Evolutionary conservation across 2,329 filamentous ascomycete genomes (phyloP).

Genomic region (Simplicillium aogashimaense): DNA sequence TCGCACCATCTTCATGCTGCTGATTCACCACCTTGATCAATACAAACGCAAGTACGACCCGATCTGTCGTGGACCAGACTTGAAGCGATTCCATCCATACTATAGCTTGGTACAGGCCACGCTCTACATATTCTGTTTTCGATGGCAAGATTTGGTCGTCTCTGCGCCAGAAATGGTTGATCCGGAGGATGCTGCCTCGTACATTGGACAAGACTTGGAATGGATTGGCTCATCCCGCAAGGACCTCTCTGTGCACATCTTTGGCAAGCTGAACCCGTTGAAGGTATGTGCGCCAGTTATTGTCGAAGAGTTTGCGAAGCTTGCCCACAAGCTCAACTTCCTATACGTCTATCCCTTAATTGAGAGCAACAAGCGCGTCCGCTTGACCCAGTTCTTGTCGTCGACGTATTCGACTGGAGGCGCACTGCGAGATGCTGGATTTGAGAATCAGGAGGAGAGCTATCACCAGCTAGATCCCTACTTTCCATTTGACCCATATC

Average conservation of each 20-base stretch:
- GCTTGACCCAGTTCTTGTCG: conserved; percentile 60
- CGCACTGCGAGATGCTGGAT: conserved; percentile 38
- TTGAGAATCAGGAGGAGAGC: conserved; percentile 54
- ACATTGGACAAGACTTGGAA: conserved; percentile 59
- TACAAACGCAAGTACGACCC: conserved; percentile 65
- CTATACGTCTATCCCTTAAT: conserved; percentile 83
- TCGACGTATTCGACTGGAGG: conserved; percentile 46
- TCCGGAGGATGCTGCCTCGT: conserved; percentile 50
- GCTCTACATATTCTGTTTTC: conserved; percentile 94
- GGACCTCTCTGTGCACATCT: conserved; percentile 66
- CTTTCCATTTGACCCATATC: conserved; percentile 96
- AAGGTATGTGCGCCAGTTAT: conserved; percentile 90
- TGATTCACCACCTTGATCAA: conserved; percentile 67
- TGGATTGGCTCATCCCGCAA: conserved; percentile 72
- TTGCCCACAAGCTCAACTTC: conserved; percentile 76
- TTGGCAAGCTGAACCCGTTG: conserved; percentile 84
- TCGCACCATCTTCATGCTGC: conserved; percentile 70
- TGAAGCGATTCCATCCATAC: conserved; percentile 73
- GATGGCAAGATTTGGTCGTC: conserved; percentile 81
- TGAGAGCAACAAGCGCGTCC: conserved; percentile 84
- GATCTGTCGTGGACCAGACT: conserved; percentile 72
- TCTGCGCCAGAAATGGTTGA: conserved; percentile 50
- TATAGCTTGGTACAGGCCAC: conserved; percentile 84
- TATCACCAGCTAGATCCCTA: conserved; percentile 85
- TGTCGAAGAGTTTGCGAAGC: conserved; percentile 81